Conservation (phyloP, 2,329 filamentous ascomycete genomes). For the Epichloe gansuensis region DNA sequence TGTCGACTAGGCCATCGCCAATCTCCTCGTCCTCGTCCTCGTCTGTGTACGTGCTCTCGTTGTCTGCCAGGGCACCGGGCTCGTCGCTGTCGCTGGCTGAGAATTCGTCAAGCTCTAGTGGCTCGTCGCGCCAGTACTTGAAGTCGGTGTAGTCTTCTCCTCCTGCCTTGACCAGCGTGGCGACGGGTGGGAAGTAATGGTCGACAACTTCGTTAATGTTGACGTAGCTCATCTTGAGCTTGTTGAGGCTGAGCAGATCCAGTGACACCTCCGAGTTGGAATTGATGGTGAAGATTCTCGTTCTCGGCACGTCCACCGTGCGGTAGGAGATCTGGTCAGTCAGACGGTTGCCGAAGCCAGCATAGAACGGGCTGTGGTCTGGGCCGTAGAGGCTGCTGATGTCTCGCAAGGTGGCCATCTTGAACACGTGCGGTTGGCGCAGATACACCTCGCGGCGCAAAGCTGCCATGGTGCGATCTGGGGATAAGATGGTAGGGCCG, state of each 20-base stretch:
- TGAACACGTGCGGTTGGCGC: constrained; percentile 95
- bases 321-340: constrained; percentile 95
- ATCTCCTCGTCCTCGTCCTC: constrained; percentile 29
- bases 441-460: constrained; percentile 86
- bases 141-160: constrained; percentile 97
- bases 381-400: constrained; percentile 79
- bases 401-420: constrained; percentile 95
- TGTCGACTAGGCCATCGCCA: constrained; percentile 36
- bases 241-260: constrained; percentile 81
- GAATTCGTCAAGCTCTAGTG: constrained; percentile 78
- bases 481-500: constrained; percentile 88
- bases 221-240: constrained; percentile 92
- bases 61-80: constrained; percentile 36
- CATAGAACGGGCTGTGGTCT: constrained; percentile 78
- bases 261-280: constrained; percentile 91
- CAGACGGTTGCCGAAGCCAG: constrained; percentile 90
- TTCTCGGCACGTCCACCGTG: constrained; percentile 88
- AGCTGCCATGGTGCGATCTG: constrained; percentile 89
- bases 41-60: constrained; percentile 32
- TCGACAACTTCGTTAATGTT: constrained; percentile 96
- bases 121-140: constrained; percentile 83
- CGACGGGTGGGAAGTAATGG: constrained; percentile 92
- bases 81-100: constrained; percentile 64
- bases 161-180: constrained; percentile 72
- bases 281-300: constrained; percentile 96